A percentile compares a stretch with the other conserved stretches of the same genome.
Evolutionary conservation across 805 yeast genomes (phyloP).

Genomic region (Sugiyamaella lignohabitans): DNA sequence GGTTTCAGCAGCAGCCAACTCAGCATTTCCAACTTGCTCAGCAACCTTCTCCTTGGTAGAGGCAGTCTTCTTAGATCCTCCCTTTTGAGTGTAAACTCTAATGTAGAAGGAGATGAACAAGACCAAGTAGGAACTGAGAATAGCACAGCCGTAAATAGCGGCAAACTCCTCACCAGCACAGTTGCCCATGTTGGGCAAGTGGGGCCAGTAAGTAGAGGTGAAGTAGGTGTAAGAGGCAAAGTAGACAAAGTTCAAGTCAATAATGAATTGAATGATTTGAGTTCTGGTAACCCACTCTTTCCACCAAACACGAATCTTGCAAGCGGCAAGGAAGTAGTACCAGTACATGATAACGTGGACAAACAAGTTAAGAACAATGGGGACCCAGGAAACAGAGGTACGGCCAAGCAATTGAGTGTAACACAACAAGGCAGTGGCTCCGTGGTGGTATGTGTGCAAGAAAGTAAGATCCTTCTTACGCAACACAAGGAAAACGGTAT

Average conservation of each 20-base stretch:
- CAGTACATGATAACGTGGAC: constrained; percentile 97
- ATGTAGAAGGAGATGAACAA: constrained; percentile 91
- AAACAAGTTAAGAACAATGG: constrained; percentile 77
- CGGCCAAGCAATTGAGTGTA: constrained; percentile 86
- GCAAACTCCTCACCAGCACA: constrained; percentile 93
- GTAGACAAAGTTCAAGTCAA: constrained; percentile 86
- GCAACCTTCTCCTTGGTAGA: constrained; percentile 9
- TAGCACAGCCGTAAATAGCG: constrained; percentile 84
- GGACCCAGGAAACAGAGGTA: constrained; percentile 94
- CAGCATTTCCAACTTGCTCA: constrained; percentile 7
- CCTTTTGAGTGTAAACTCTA: constrained; percentile 56
- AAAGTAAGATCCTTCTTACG: constrained; percentile 88
- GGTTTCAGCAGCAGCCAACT: constrained; percentile 7
- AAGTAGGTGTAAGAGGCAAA: constrained; percentile 91
- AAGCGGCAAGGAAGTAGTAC: constrained; percentile 88
- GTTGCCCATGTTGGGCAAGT: constrained; percentile 71
- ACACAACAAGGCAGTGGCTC: constrained; percentile 93
- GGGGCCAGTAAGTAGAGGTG: constrained; percentile 59
- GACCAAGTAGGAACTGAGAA: constrained; percentile 80
- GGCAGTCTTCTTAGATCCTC: constrained; percentile 8
- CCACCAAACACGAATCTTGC: constrained; percentile 98
- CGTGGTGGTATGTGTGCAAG: constrained; percentile 95
- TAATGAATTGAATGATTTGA: constrained; percentile 88
- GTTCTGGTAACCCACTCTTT: constrained; percentile 97
- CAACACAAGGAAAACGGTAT: constrained; percentile 85